Evolutionary conservation across 805 yeast species (phyloP).

Genomic region (Cyberlindnera sargentensis): DNA sequence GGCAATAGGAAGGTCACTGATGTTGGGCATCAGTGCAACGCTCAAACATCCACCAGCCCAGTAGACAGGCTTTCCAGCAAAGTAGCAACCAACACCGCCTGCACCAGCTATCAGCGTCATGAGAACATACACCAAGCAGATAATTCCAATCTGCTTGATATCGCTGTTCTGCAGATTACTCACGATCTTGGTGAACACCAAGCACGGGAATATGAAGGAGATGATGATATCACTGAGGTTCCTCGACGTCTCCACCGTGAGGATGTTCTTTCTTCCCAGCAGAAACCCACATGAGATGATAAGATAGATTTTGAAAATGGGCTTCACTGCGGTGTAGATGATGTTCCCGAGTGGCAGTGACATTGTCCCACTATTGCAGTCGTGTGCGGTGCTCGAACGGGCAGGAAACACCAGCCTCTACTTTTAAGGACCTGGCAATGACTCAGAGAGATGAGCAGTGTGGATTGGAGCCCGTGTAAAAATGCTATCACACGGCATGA

Average conservation of each 20-base stretch:
- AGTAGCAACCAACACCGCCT: slow-evolving; percentile 29
- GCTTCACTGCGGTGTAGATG: slow-evolving; percentile 61
- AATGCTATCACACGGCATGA: no score
- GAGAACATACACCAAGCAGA: slow-evolving; percentile 43
- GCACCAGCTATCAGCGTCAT: slow-evolving; percentile 44
- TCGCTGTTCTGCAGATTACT: slow-evolving; percentile 53
- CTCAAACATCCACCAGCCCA: slow-evolving; percentile 69
- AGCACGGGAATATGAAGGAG: slow-evolving; percentile 56
- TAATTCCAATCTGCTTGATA: slow-evolving; percentile 63
- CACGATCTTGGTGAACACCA: slow-evolving; percentile 59
- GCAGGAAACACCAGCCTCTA: no score
- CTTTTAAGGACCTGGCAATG: no score
- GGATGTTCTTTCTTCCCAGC: slow-evolving; percentile 49
- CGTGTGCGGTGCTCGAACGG: no score
- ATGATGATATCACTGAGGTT: slow-evolving; percentile 60
- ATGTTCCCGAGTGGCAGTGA: slow-evolving; percentile 17
- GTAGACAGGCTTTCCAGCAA: slow-evolving; percentile 37
- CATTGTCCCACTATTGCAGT: background rate
- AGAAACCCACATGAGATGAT: slow-evolving; percentile 62
- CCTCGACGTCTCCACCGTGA: slow-evolving; percentile 55
- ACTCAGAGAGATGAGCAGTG: no score
- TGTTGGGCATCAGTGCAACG: slow-evolving; percentile 69
- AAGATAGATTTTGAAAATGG: slow-evolving; percentile 67
- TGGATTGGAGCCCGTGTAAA: no score
- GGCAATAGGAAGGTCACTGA: slow-evolving; percentile 73